A percentile compares a stretch with the other conserved stretches of the same genome.
Conservation (phyloP, 352 stramenopile species). For the Phytophthora pini region DNA sequence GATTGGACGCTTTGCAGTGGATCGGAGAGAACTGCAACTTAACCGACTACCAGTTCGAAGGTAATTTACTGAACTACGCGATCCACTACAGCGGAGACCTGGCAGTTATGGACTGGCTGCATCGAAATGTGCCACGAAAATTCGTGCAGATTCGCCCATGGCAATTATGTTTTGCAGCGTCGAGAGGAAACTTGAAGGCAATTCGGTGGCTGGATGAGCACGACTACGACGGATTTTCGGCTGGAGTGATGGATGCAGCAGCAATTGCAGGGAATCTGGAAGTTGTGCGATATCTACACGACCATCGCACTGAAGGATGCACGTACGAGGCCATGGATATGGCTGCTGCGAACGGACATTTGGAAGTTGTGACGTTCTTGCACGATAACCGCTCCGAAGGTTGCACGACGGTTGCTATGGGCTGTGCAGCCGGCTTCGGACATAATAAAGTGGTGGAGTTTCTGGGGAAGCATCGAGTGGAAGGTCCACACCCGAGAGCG, state of each 20-base stretch:
- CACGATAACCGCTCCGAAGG: conserved; percentile 39
- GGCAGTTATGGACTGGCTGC: conserved; percentile 36
- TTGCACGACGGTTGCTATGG: conserved; percentile 42
- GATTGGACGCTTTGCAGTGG: conserved; percentile 30
- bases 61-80: conserved; percentile 37
- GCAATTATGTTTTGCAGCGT: conserved; percentile 40
- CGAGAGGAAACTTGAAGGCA: conserved; percentile 30
- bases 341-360: conserved; percentile 38
- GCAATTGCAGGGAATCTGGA: conserved; percentile 34
- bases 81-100: conserved; percentile 35
- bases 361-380: conserved; percentile 38
- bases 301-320: conserved; percentile 29
- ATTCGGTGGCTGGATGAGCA: conserved; percentile 36
- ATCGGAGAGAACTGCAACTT: conserved; percentile 27
- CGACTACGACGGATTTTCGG: conserved; percentile 28
- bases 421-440: conserved; percentile 32
- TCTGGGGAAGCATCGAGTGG: conserved; percentile 33
- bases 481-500: conserved; percentile 43
- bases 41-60: conserved; percentile 33
- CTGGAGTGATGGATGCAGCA: conserved; percentile 37
- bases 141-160: conserved; percentile 37
- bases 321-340: conserved; percentile 45
- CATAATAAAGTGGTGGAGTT: conserved; percentile 38
- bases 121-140: conserved; percentile 15
- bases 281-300: conserved; percentile 39